These are phyloP conservation scores for Neurospora sp. DNA, from an alignment of 495 filamentous ascomycete species.

Conservation along the genomic window DNA sequence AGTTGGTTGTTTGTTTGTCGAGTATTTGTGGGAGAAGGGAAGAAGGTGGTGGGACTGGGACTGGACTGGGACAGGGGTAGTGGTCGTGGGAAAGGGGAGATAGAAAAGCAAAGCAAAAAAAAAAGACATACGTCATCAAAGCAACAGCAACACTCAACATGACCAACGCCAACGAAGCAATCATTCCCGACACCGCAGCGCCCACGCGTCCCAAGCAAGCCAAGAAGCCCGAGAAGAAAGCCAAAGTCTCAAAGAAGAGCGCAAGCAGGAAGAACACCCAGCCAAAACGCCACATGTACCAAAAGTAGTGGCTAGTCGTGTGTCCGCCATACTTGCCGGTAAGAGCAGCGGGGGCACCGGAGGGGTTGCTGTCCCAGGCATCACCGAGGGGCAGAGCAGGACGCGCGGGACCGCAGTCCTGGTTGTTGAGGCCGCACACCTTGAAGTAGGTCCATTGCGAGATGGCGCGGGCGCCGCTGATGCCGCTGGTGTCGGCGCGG, in stretches of 20 bases:
- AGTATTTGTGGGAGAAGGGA: background rate
- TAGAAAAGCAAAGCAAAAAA: background rate
- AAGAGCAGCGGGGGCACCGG: constrained; percentile 29
- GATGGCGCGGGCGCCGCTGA: constrained; percentile 49
- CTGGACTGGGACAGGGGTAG: background rate
- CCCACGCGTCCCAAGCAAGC: constrained; percentile 41
- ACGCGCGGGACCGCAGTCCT: constrained; percentile 32
- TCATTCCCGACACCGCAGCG: constrained; percentile 30
- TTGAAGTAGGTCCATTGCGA: constrained; percentile 87
- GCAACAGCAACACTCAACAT: constrained; percentile 36
- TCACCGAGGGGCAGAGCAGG: constrained; percentile 40
- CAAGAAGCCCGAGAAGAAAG: constrained; percentile 43
- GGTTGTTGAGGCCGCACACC: constrained; percentile 43
- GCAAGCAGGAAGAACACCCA: constrained; percentile 69
- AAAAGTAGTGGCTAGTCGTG: constrained; percentile 40
- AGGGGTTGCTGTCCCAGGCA: constrained; percentile 35
- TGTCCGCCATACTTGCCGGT: constrained; percentile 33
- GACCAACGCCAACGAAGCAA: constrained; percentile 29
- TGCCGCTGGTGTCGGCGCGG: constrained; percentile 57
- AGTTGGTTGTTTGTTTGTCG: background rate
- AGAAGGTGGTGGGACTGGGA: background rate
- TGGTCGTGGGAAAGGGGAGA: background rate
- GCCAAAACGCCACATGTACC: constrained; percentile 49
- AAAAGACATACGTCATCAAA: constrained; percentile 41
- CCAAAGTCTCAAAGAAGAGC: constrained; percentile 49